A percentile compares a stretch with the other conserved stretches of the same genome.
phyloP scores from a whole-genome alignment of 2,329 filamentous ascomycete genomes.

The Trichoderma sp. region DNA sequence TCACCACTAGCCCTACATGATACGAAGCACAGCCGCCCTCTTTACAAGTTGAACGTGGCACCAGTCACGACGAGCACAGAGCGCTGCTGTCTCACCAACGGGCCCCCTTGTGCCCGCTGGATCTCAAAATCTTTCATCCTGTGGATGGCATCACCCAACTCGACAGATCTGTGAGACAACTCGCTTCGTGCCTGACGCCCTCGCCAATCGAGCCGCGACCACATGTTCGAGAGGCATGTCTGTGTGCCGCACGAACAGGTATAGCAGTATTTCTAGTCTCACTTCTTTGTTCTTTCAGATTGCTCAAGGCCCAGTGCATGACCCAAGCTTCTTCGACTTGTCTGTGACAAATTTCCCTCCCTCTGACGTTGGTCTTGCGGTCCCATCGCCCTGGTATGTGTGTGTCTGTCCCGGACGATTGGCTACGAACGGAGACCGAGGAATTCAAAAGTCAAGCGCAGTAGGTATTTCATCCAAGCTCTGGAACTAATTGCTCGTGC shows the following conservation, averaged over 20 bases:
- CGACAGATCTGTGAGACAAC: constrained; percentile 28
- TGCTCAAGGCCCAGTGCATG: constrained; percentile 16
- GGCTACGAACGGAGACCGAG: not conserved
- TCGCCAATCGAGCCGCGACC: constrained; percentile 22
- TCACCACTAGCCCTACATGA: not conserved
- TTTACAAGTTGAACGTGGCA: constrained; percentile 21
- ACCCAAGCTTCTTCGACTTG: not conserved
- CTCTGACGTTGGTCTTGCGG: not conserved
- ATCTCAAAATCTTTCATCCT: constrained; percentile 19
- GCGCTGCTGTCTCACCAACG: constrained; percentile 22
- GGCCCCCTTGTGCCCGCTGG: not conserved
- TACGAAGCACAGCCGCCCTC: constrained; percentile 16
- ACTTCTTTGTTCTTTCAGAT: not conserved
- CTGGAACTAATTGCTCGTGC: not conserved
- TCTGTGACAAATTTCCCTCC: constrained; percentile 23
- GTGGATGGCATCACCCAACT: constrained; percentile 18
- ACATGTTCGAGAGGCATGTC: constrained; percentile 13
- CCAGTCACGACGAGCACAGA: constrained; percentile 2
- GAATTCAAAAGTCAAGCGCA: not conserved
- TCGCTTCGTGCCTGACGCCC: constrained; percentile 24
- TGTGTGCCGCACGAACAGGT: not conserved
- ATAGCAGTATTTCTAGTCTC: constrained; percentile 15
- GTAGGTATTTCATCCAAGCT: not conserved
- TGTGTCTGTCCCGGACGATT: not conserved
- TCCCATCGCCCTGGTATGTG: constrained; percentile 9